These are phyloP conservation scores for Bimuria novae-zelandiae DNA, from an alignment of 2,329 filamentous ascomycete genomes.

Conservation along the genomic window DNA sequence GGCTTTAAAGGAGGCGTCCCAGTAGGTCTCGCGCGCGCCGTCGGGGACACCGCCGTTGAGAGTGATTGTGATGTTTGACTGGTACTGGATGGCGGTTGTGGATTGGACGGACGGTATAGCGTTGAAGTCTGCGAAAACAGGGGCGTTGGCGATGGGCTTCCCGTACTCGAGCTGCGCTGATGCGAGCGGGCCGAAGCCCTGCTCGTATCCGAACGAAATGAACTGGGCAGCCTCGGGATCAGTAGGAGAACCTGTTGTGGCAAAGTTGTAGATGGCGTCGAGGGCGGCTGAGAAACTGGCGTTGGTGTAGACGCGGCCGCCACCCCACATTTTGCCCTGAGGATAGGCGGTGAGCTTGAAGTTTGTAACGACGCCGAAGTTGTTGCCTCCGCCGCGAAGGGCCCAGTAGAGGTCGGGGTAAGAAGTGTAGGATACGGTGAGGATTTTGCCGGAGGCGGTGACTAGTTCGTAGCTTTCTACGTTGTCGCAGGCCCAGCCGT, in stretches of 20 bases:
- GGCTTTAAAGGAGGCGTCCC: conserved; percentile 33
- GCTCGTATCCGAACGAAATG: conserved; percentile 28
- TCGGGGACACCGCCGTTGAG: conserved; percentile 21
- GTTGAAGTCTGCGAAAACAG: conserved; percentile 33
- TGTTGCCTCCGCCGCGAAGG: conserved; percentile 32
- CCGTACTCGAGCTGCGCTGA: conserved; percentile 30
- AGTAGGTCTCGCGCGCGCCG: conserved; percentile 32
- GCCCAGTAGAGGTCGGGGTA: conserved; percentile 49
- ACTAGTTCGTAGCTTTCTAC: conserved; percentile 36
- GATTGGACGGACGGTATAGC: conserved; percentile 25
- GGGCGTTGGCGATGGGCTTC: conserved; percentile 27
- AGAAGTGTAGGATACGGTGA: conserved; percentile 18
- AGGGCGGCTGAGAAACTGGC: conserved; percentile 25
- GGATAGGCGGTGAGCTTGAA: conserved; percentile 28
- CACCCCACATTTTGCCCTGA: conserved; percentile 29
- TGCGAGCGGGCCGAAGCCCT: conserved; percentile 20
- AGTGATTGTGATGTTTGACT: conserved; percentile 27
- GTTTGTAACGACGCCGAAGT: conserved; percentile 44
- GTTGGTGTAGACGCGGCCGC: conserved; percentile 17
- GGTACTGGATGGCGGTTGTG: conserved; percentile 22
- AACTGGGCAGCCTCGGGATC: conserved; percentile 36
- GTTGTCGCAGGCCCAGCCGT: conserved; percentile 33
- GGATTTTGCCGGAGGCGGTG: conserved; percentile 19
- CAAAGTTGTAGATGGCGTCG: conserved; percentile 32
- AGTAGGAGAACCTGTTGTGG: conserved; percentile 20